Evolutionary conservation across 2,329 filamentous ascomycete genomes (phyloP), one percentile per base, ranked within the genome.

Genomic region (Lachnellula arida): DNA sequence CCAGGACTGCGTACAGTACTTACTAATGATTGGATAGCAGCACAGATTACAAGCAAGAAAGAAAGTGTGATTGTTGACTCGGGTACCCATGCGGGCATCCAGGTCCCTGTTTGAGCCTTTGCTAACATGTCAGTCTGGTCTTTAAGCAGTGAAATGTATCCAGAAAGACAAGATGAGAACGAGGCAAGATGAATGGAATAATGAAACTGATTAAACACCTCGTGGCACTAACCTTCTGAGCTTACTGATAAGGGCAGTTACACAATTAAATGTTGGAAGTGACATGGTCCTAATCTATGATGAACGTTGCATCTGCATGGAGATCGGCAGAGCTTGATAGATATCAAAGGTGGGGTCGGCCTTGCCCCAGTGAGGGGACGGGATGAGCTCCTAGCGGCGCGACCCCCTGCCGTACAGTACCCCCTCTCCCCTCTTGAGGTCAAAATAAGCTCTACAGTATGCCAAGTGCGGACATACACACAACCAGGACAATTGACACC

Each of bases 1-100:
- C 25, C 43, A 42, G 17, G 23, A 15, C 34, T 5, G 42, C 23
- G 22, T 43, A 12, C 3, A 44, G 14, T 37, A 22, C 70, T 66
- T 62, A 76, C 73, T 8, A 71, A 62, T 19, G 75, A 77, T 54
- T 77, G 74, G 5, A 76, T 74, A 46, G 75, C 71, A 19, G 75
- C 75, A 61, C 74, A 78, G 17, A 77, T 47, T 23, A 78, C 61
- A 5, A 78, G 68, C 25, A 78, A 63, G 14, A 73, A 61, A 0
- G 74, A 72, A 7, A 79, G 61, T 1, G 61, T 68, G 12, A 65
- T 12, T 0, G 73, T 76, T 3, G 73, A 75, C 61, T 76, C 68
- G 19, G 76, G 75, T 5, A 77, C 73, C 73, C 73, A 76, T 2
- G 76, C 74, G 43, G 76, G 74, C 56, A 78, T 62, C 76, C 75